Evolutionary conservation across 192 early-diverging fungal genomes (phyloP), one percentile per base, ranked within the genome.

Genomic region (Coemansia sp.): DNA sequence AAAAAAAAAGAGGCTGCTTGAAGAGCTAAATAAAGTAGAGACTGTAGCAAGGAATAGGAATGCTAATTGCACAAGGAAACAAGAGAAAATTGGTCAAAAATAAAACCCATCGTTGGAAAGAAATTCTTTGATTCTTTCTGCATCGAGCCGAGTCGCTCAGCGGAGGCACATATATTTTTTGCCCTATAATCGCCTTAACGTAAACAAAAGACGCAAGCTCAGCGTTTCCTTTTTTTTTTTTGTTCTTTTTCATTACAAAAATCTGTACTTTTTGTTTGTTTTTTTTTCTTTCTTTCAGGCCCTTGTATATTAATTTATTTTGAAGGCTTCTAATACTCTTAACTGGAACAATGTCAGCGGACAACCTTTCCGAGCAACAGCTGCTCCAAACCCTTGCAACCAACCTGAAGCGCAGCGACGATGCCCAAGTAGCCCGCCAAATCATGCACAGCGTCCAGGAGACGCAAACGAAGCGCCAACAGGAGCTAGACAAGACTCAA

Each of bases 281-380:
- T 46, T 11, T 2, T n/a, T n/a, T n/a, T 46, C 2, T n/a, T 46
- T 11, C 14, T n/a, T 46, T 46, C 29, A 29, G 45, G 5, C 17
- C 1, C 13, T 10, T 66, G 19, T 57, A 46, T 38, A 32, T 65
- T 62, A 50, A 29, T 62, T 56, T 40, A 42, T 35, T 25, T 29
- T 29, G 29, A 29, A 40, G 38, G 15, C 45, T 4, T 5, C 17
- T n/a, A n/a, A 11, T 42, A 42, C 7, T 38, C 6, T 14, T 42
- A 11, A 11, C 11, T 5, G 7, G 5, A 25, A 29, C 36, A 40
- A 74, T 69, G 71, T 14, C 53, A 14, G 49, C 61, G 8, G 78
- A 80, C 13, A 62, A 67, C 46, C 66, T 74, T n/a, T 59, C 66
- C 1, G 72, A 80, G 57, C 72, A 80, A 50, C 59, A 46, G 67